A percentile compares a stretch with the other conserved stretches of the same genome.
phyloP scores from a whole-genome alignment of 345 rosid genomes.

The Ricinus communis region DNA sequence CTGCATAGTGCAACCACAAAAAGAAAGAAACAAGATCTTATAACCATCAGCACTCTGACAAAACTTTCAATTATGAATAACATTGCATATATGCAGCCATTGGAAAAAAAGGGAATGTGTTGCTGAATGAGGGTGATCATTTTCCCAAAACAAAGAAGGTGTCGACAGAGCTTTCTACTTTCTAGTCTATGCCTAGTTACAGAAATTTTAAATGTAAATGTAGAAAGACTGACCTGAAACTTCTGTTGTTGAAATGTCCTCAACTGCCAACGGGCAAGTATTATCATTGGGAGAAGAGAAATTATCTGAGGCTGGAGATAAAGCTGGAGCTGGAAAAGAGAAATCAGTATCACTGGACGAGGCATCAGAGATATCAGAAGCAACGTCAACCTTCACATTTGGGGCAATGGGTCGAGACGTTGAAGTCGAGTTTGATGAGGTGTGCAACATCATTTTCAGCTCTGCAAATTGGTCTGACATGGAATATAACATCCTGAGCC shows the following conservation, averaged over 20 bases:
- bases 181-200: not conserved
- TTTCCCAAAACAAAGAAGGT: not conserved
- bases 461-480: constrained; percentile 89
- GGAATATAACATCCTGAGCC: constrained; percentile 78
- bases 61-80: not conserved
- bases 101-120: too few species aligned
- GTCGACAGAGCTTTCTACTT: too few species aligned
- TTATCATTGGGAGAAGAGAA: constrained; percentile 31
- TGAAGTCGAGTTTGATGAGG: constrained; percentile 50
- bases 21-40: constrained; percentile 1
- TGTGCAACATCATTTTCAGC: constrained; percentile 58
- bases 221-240: constrained; percentile 46
- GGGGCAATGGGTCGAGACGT: constrained; percentile 42
- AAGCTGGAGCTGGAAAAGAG: constrained; percentile 59
- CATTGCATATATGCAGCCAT: too few species aligned
- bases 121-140: too few species aligned
- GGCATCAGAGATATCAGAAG: constrained; percentile 58
- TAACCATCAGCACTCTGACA: constrained; percentile 16
- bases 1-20: constrained; percentile 48
- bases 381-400: constrained; percentile 42
- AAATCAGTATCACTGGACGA: constrained; percentile 70
- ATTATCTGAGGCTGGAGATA: constrained; percentile 21
- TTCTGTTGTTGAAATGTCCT: constrained; percentile 53
- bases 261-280: constrained; percentile 49
- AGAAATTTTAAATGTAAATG: constrained; percentile 8